Base-by-base conservation (phyloP, 78 protist species). In the Dictyostelium discoideum region DNA sequence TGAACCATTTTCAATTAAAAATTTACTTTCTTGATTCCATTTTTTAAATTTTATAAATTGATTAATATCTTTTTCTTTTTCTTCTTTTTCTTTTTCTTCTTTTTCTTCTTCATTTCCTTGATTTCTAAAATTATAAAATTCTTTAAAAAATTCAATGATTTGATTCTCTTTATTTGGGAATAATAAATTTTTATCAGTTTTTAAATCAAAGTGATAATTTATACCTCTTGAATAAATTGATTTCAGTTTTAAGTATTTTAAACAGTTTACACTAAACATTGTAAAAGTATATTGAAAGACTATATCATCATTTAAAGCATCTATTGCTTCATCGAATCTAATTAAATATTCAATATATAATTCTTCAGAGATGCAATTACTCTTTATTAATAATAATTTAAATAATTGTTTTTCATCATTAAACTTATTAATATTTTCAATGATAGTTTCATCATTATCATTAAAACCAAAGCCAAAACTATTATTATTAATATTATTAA, bases 301-400 rank as follows among this genome's bases (percentile, higher is more conserved):
- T 2, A 26, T 32, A 37, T 74, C 81, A 74, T 74, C 81, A 74
- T 74, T 37, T 37, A 74, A 74, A 37, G 24, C 48, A 37, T 26
- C 48, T 2, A 74, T 74, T 11, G 40, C 24, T 16, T 74, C 81
- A 74, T 74, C 81, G 46, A 29, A 74, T 74, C 48, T 26, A 74
- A 74, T 37, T 37, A 74, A 74, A 74, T 74, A 74, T 74, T 74
- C 81, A 16, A 74, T 29, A 37, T 74, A 74, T 74, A 74, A 74
- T 37, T 37, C 40, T 32, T 74, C 39, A 14, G 42, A 37, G 9
- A 74, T 32, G 37, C 81, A 74, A 37, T 74, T 10, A 74, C 81
- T 74, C 39, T 29, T 16, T 37, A 74, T 16, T 16, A 74, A 74
- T 29, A 74, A 37, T 13, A 74, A 74, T 74, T 74, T 74, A 37